Conservation (phyloP, 768 basidiomycete genomes). For the Galerina marginata region DNA sequence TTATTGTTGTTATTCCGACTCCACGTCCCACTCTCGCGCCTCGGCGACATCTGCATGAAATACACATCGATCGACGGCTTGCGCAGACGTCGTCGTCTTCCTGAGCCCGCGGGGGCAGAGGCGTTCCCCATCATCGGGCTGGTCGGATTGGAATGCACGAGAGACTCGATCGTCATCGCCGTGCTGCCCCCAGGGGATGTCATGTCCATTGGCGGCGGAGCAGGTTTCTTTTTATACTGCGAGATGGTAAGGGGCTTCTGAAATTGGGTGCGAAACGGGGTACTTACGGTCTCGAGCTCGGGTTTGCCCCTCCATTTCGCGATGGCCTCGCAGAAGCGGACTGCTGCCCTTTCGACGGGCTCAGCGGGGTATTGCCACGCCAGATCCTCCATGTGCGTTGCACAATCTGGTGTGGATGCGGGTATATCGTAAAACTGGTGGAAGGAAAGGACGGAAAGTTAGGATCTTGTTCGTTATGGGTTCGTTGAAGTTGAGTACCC, state of each 20-base stretch:
- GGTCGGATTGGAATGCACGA: constrained; percentile 73
- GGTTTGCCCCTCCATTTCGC: constrained; percentile 86
- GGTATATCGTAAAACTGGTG: constrained; percentile 80
- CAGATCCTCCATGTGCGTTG: constrained; percentile 79
- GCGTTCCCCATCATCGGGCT: constrained; percentile 52
- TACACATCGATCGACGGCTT: constrained; percentile 55
- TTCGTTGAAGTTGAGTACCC: constrained; percentile 31
- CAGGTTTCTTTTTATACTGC: constrained; percentile 63
- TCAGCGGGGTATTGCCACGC: constrained; percentile 85
- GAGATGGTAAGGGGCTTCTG: constrained; percentile 28
- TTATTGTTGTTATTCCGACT: constrained; percentile 20
- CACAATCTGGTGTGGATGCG: constrained; percentile 69
- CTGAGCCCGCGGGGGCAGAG: constrained; percentile 13
- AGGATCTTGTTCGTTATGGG: background rate
- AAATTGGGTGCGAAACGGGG: constrained; percentile 10
- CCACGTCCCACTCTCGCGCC: constrained; percentile 12
- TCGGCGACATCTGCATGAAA: constrained; percentile 38
- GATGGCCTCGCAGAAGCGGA: constrained; percentile 83
- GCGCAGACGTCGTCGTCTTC: constrained; percentile 21
- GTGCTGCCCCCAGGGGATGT: constrained; percentile 36
- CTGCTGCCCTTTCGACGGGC: constrained; percentile 77
- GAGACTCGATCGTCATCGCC: constrained; percentile 64
- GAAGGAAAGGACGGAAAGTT: background rate
- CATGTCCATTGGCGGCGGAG: constrained; percentile 26
- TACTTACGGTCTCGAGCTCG: constrained; percentile 75